Conservation (phyloP, 192 early-diverging fungal species). For the Mortierella antarctica region DNA sequence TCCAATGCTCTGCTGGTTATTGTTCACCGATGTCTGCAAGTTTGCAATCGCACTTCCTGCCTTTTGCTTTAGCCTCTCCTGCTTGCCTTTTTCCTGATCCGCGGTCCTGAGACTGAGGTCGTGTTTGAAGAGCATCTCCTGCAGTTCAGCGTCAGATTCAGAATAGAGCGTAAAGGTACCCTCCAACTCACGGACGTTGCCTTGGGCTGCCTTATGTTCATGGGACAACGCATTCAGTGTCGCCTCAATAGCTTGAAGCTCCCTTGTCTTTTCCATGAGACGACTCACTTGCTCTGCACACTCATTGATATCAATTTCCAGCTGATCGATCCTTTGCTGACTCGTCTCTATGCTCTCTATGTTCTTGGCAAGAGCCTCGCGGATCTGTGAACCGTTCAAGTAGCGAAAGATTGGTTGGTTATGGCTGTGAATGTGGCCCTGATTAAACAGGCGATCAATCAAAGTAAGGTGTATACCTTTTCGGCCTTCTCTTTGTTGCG, state of each 20-base stretch:
- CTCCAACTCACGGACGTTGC: constrained; percentile 33
- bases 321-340: constrained; percentile 57
- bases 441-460: not conserved
- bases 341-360: constrained; percentile 11
- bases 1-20: constrained; percentile 57
- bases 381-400: constrained; percentile 6
- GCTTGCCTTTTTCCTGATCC: constrained; percentile 42
- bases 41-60: constrained; percentile 35
- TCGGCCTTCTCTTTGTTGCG: constrained; percentile 79
- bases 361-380: constrained; percentile 23
- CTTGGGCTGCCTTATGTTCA: constrained; percentile 42
- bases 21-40: constrained; percentile 43
- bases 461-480: constrained; percentile 53
- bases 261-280: constrained; percentile 59
- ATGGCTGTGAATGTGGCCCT: not conserved
- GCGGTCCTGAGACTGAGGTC: constrained; percentile 38
- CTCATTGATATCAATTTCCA: constrained; percentile 53
- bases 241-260: constrained; percentile 59
- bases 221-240: constrained; percentile 51
- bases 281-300: constrained; percentile 29
- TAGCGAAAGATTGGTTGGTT: too few relatives aligned
- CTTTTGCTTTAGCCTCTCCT: constrained; percentile 23
- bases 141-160: constrained; percentile 74
- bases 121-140: constrained; percentile 63
- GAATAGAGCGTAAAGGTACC: constrained; percentile 34